Percentiles rank a stretch among this genome's conserved stretches.
These are phyloP conservation scores for Eimeria sp. DNA, from an alignment of 169 alveolate species.

Conservation along the genomic window DNA sequence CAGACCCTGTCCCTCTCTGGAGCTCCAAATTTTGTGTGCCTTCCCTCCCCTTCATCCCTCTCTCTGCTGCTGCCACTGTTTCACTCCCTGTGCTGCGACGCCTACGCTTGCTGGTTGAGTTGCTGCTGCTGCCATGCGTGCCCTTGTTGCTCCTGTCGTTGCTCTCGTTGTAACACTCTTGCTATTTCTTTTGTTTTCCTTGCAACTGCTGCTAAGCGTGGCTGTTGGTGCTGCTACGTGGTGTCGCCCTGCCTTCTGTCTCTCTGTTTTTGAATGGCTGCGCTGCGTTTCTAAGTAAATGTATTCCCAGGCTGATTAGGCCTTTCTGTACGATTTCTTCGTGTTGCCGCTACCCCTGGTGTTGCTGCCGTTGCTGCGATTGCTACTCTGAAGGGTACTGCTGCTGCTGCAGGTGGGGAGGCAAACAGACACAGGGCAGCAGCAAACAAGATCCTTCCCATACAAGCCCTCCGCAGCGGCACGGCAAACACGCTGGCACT, in stretches of 20 bases:
- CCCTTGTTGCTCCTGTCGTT: not conserved
- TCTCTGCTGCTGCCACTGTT: not conserved
- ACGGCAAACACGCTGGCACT: not conserved
- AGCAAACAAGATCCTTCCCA: not conserved
- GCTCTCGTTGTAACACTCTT: no score
- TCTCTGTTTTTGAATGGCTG: not conserved
- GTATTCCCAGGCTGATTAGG: not conserved
- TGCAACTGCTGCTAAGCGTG: no score
- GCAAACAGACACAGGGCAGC: not conserved
- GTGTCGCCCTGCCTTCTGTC: not conserved
- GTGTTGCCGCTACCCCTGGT: not conserved
- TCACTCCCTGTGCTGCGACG: not conserved
- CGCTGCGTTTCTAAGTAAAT: no score
- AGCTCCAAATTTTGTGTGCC: constrained; percentile 7
- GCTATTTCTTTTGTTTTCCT: no score
- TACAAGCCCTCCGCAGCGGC: constrained; percentile 38
- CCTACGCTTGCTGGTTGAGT: not conserved
- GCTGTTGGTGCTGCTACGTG: not conserved
- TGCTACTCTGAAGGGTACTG: not conserved
- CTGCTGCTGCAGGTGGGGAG: constrained; percentile 27
- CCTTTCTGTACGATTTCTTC: not conserved
- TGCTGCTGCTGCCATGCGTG: not conserved
- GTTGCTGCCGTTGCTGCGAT: not conserved
- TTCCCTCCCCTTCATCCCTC: not conserved
- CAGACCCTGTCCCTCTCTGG: constrained; percentile 2